Percentiles rank a stretch among this genome's conserved stretches.
Conservation (phyloP, 2,329 filamentous ascomycete species). For the Ophiostoma ips region DNA sequence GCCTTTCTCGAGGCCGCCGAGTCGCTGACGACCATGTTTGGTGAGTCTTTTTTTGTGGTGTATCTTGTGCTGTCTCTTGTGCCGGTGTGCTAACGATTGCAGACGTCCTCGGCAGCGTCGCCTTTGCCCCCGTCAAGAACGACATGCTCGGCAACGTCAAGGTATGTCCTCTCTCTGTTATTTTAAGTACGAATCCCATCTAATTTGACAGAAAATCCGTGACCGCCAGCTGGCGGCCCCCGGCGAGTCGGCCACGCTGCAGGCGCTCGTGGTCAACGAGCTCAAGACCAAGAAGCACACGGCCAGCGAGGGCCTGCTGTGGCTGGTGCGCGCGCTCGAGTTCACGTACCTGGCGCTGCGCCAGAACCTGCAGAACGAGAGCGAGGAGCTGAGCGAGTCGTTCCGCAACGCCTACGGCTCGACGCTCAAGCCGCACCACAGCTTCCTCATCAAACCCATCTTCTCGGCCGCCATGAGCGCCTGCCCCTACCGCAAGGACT, state of each 20-base stretch:
- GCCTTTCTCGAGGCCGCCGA: slow-evolving; percentile 89
- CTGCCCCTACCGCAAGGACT: slow-evolving; percentile 84
- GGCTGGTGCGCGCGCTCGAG: slow-evolving; percentile 81
- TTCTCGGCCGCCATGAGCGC: slow-evolving; percentile 90
- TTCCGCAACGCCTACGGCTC: slow-evolving; percentile 75
- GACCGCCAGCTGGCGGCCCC: slow-evolving; percentile 69
- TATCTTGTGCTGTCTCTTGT: background rate
- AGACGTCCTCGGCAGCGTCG: slow-evolving; percentile 54
- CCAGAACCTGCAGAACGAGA: slow-evolving; percentile 54
- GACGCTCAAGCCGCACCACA: slow-evolving; percentile 87
- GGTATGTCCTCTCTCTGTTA: slow-evolving; percentile 31
- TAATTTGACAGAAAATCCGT: slow-evolving; percentile 59
- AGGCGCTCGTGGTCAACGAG: slow-evolving; percentile 76
- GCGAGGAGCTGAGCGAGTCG: slow-evolving; percentile 67
- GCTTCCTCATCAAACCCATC: slow-evolving; percentile 76
- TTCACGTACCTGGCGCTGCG: slow-evolving; percentile 80
- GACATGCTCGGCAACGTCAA: slow-evolving; percentile 89
- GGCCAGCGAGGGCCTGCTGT: slow-evolving; percentile 80
- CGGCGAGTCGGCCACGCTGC: slow-evolving; percentile 65
- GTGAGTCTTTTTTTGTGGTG: slow-evolving; percentile 28
- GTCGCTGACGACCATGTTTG: slow-evolving; percentile 75
- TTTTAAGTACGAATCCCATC: background rate
- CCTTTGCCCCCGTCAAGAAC: slow-evolving; percentile 80
- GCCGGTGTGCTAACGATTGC: background rate
- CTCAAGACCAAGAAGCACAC: slow-evolving; percentile 78